Evolutionary conservation across 164 flowering plant genomes (phyloP).

Genomic region (Kalanchoe fedtschenkoi): DNA sequence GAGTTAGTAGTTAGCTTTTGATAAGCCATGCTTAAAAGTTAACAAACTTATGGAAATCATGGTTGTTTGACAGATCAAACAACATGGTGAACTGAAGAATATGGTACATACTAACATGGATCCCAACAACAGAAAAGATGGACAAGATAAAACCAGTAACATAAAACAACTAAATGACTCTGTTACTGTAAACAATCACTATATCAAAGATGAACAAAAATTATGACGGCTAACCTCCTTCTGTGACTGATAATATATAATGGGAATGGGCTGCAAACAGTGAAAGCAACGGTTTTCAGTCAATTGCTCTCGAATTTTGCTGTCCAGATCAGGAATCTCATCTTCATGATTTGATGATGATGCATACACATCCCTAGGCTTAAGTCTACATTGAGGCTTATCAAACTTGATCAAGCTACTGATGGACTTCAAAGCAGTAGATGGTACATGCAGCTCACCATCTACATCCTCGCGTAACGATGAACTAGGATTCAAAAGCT

Average conservation of each 20-base stretch:
- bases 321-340: slow-evolving; percentile 58
- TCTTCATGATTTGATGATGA: slow-evolving; percentile 20
- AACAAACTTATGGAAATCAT: no score
- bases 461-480: slow-evolving; percentile 55
- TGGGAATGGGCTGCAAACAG: slow-evolving; percentile 50
- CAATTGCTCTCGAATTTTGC: slow-evolving; percentile 58
- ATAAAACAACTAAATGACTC: no score
- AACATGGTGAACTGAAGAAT: no score
- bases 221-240: slow-evolving; percentile 52
- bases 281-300: slow-evolving; percentile 54
- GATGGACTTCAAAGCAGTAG: slow-evolving; percentile 71
- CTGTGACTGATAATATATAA: slow-evolving; percentile 66
- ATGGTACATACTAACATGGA: no score
- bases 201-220: not conserved
- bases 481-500: slow-evolving; percentile 31
- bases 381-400: slow-evolving; percentile 69
- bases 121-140: no score
- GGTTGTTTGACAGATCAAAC: no score
- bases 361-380: slow-evolving; percentile 47
- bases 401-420: slow-evolving; percentile 89
- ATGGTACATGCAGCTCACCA: slow-evolving; percentile 77
- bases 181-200: not conserved
- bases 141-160: no score
- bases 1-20: no score
- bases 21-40: no score